Base-by-base conservation (phyloP, 2,329 filamentous ascomycete species). In the Fusarium annulatum region DNA sequence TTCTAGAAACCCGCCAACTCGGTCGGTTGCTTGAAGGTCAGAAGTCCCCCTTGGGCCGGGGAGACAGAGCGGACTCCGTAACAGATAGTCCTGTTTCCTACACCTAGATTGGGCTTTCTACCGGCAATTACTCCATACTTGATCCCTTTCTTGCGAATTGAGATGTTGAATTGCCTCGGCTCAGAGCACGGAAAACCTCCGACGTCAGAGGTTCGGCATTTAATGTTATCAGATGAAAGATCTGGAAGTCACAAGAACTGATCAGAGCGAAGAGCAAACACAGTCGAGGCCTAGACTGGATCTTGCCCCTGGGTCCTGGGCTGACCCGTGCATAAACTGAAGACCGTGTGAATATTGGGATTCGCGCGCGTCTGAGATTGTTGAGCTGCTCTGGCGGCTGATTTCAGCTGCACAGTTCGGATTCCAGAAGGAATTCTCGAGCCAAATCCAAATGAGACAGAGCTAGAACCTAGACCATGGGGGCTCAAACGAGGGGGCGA, bases 1-100 rank as follows among this genome's bases (percentile, higher is more conserved):
- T 61, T 49, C 58, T 63, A 75, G 72, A 72, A 76, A 72, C 64
- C 73, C 73, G 67, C 65, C 75, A 71, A 60, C 69, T 78, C 57
- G 74, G 76, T 71, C 57, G 76, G 76, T 71, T 72, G 63, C 43
- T 72, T 63, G 55, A 64, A 62, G 63, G 67, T 61, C 15, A 36
- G 51, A 55, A 55, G 36, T 51, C 64, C 76, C 76, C 74, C 68
- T 77, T 77, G 58, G 72, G 53, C 76, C 74, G 76, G 76, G 72
- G 72, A 67, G 63, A 53, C 45, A 64, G 41, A 49, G 33, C 21
- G 64, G 57, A 74, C 64, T 74, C 71, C 68, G 60, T 63, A 28
- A 21, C 43, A 51, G 48, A 66, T 73, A 43, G 28, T 26, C 46
- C 33, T 45, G 39, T 33, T 43, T 64, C 61, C 64, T 34, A 39